Conservation (phyloP, 306 rosid genomes). For the Mimosa bimucronata region DNA sequence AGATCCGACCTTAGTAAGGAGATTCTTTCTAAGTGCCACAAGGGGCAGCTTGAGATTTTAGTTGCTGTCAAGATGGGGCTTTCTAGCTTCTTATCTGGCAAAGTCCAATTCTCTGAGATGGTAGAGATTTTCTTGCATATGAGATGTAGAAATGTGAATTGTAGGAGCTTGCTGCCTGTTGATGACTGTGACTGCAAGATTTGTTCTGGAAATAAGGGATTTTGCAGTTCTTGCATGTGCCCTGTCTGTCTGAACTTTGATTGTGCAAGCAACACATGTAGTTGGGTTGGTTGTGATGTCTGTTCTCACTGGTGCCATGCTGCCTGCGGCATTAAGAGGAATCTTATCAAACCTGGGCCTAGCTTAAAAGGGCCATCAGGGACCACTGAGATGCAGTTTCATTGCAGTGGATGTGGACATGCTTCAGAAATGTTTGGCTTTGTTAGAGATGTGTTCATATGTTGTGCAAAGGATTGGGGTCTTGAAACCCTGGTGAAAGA, state of each 20-base stretch:
- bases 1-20: conserved; percentile 87
- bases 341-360: conserved; percentile 87
- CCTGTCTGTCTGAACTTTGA: conserved; percentile 95
- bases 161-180: conserved; percentile 78
- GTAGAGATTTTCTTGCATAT: conserved; percentile 77
- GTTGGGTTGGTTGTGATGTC: conserved; percentile 98
- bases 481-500: conserved; percentile 81
- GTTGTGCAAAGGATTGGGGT: conserved; percentile 95
- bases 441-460: conserved; percentile 87
- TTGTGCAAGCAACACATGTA: conserved; percentile 89
- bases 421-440: conserved; percentile 98
- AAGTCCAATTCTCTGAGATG: conserved; percentile 64
- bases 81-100: conserved; percentile 63
- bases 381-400: conserved; percentile 90
- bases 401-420: conserved; percentile 89
- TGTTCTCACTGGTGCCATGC: conserved; percentile 99
- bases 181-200: conserved; percentile 98
- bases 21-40: conserved; percentile 76
- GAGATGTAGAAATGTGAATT: conserved; percentile 80
- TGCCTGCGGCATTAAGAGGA: conserved; percentile 83
- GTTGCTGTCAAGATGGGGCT: conserved; percentile 83
- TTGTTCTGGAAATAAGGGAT: conserved; percentile 82
- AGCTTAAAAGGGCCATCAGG: conserved; percentile 93
- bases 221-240: conserved; percentile 96
- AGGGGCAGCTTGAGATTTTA: conserved; percentile 68